phyloP scores from a whole-genome alignment of 306 rosid species.

The Cucurbita ficifolia region DNA sequence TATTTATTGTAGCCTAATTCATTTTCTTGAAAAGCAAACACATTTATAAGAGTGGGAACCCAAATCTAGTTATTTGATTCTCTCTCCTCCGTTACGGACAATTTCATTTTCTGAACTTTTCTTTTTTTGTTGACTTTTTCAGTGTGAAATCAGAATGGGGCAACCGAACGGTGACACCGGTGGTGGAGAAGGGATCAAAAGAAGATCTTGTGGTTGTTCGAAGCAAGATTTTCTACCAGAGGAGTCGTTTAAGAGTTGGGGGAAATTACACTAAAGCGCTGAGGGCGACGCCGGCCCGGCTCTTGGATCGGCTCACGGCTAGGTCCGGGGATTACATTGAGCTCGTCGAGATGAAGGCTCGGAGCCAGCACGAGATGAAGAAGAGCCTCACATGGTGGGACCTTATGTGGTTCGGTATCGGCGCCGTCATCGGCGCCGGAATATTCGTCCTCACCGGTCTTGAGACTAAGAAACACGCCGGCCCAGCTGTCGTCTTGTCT shows the following conservation, averaged over 20 bases:
- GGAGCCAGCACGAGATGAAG: slow-evolving; percentile 67
- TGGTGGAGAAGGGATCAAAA: slow-evolving; percentile 13
- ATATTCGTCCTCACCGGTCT: slow-evolving; percentile 75
- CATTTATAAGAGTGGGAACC: too few species aligned
- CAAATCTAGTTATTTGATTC: too few species aligned
- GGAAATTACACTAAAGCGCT: slow-evolving; percentile 36
- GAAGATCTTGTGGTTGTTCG: slow-evolving; percentile 33
- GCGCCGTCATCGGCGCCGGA: slow-evolving; percentile 75
- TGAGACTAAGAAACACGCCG: slow-evolving; percentile 26
- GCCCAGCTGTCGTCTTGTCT: slow-evolving; percentile 86
- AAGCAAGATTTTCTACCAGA: slow-evolving; percentile 63
- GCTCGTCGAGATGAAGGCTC: slow-evolving; percentile 48
- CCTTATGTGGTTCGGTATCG: slow-evolving; percentile 75
- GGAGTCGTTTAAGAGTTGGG: slow-evolving; percentile 62
- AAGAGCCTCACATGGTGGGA: slow-evolving; percentile 87
- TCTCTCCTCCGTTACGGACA: too few species aligned
- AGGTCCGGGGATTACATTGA: slow-evolving; percentile 46
- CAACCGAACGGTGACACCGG: neutral
- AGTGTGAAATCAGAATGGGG: too few species aligned
- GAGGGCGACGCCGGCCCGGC: slow-evolving; percentile 32
- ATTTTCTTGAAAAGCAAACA: too few species aligned
- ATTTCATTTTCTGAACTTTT: too few species aligned
- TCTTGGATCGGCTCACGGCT: slow-evolving; percentile 32
- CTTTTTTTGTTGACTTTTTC: neutral
- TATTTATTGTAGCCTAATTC: too few species aligned